phyloP scores from a whole-genome alignment of 164 flowering plant genomes.

The Stephania cephalantha region DNA sequence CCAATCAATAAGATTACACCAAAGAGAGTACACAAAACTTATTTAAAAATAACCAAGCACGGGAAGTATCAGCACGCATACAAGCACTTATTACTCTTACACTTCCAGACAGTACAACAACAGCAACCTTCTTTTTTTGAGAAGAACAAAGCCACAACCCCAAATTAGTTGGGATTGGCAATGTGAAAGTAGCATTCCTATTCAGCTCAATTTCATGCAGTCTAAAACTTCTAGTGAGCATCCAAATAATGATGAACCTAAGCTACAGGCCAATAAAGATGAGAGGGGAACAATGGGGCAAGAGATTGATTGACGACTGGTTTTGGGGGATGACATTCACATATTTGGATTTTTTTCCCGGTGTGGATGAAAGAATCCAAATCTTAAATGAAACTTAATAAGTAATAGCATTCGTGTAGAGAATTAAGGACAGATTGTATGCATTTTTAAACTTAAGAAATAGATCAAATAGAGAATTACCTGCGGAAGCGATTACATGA shows the following conservation, averaged over 20 bases:
- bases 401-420: neutral
- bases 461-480: no score
- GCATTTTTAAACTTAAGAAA: no score
- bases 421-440: neutral
- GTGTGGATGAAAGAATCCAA: neutral
- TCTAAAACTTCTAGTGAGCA: no score
- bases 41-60: neutral
- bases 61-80: neutral
- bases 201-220: no score
- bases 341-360: neutral
- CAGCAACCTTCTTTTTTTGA: no score
- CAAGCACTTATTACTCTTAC: neutral
- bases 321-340: neutral
- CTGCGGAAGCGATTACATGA: no score
- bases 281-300: neutral
- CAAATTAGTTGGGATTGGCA: no score
- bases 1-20: neutral
- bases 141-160: no score
- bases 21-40: neutral
- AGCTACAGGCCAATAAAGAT: neutral
- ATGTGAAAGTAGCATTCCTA: no score
- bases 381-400: neutral
- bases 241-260: neutral
- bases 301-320: neutral
- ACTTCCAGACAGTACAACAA: no score